Percentiles rank a stretch among this genome's conserved stretches.
phyloP scores from a whole-genome alignment of 306 rosid genomes.

The Trichosanthes cucumerina region DNA sequence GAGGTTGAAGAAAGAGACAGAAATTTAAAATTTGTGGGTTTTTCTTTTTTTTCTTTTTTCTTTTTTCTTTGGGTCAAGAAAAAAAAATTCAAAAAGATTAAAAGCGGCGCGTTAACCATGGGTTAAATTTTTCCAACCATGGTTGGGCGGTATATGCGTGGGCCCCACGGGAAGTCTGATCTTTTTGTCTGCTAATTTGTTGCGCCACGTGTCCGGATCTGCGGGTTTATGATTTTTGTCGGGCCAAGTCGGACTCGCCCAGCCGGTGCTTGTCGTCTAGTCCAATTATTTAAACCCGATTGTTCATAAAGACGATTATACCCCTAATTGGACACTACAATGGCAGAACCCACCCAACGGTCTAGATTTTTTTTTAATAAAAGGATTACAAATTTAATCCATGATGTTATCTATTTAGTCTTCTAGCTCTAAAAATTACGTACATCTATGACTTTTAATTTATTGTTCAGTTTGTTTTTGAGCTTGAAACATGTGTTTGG shows the following conservation, averaged over 20 bases:
- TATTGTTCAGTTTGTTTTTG: too few relatives aligned
- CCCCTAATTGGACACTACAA: neutral
- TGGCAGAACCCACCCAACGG: neutral
- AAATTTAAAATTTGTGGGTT: neutral
- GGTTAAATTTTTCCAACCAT: neutral
- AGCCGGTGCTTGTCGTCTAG: slow-evolving; percentile 65
- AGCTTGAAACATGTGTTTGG: too few relatives aligned
- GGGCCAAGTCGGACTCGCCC: slow-evolving; percentile 24
- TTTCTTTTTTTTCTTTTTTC: too few relatives aligned
- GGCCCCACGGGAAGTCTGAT: slow-evolving; percentile 5
- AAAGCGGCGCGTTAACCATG: slow-evolving; percentile 4
- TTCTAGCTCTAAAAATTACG: too few relatives aligned
- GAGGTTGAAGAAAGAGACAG: slow-evolving; percentile 2
- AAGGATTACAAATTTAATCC: too few relatives aligned
- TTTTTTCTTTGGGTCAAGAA: neutral
- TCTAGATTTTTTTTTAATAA: too few relatives aligned
- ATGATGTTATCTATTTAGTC: too few relatives aligned
- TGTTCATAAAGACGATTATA: neutral
- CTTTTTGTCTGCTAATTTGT: slow-evolving; percentile 11
- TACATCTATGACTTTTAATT: too few relatives aligned
- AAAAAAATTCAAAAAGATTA: neutral
- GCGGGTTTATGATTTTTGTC: slow-evolving; percentile 34
- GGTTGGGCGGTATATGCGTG: neutral
- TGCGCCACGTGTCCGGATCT: slow-evolving; percentile 43
- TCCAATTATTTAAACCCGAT: neutral